These are phyloP conservation scores for Gnaphalium uliginosum DNA, from an alignment of 129 eudicot species.

Conservation along the genomic window DNA sequence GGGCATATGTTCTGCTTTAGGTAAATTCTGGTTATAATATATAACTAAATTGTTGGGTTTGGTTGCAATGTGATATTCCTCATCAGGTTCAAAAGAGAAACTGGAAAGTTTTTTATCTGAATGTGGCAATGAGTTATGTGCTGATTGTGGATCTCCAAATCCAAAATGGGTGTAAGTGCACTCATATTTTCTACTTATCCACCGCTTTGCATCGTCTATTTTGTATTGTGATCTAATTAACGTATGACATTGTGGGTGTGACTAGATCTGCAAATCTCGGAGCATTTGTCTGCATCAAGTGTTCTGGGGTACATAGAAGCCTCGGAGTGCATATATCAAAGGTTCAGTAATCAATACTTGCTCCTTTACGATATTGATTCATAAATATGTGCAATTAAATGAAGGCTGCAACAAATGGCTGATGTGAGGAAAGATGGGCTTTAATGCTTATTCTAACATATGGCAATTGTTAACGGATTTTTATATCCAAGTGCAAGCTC, in stretches of 20 bases:
- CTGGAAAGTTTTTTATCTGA: constrained; percentile 56
- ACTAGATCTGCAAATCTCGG: constrained; percentile 78
- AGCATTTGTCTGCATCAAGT: constrained; percentile 87
- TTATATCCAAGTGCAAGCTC: neutral
- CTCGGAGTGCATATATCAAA: constrained; percentile 95
- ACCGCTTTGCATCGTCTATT: neutral
- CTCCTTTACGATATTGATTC: constrained; percentile 3
- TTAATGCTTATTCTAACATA: constrained; percentile 12
- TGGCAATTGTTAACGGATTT: neutral
- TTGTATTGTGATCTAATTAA: constrained; percentile 13
- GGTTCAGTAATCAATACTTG: constrained; percentile 42
- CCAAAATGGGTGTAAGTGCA: constrained; percentile 97
- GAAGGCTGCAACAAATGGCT: neutral
- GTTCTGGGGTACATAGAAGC: constrained; percentile 98
- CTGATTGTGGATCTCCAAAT: constrained; percentile 90
- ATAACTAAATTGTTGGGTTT: constrained; percentile 7
- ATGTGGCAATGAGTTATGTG: constrained; percentile 68
- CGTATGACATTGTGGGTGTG: constrained; percentile 22
- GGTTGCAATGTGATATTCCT: constrained; percentile 22
- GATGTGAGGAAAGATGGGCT: neutral
- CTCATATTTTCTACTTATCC: constrained; percentile 13
- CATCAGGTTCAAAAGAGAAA: constrained; percentile 58
- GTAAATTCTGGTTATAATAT: neutral
- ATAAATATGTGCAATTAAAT: neutral
- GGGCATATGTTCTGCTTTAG: neutral